A percentile compares a stretch with the other conserved stretches of the same genome.
Conservation (phyloP, 164 flowering plant genomes). For the Vitis rotundifolia region DNA sequence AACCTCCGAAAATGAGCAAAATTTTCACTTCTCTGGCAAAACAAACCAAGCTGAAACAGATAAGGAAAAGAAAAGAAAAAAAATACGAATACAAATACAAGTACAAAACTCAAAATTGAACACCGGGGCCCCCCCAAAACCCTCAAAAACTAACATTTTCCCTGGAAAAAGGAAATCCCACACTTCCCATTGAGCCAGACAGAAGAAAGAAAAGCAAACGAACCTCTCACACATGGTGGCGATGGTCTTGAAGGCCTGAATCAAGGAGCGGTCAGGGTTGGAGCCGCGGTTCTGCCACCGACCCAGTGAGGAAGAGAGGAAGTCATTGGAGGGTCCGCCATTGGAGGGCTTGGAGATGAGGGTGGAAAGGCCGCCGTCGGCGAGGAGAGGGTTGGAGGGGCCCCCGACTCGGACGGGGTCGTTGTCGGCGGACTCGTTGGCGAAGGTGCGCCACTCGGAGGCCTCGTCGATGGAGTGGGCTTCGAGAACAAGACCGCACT, state of each 20-base stretch:
- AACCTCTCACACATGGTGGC: slow-evolving; percentile 12
- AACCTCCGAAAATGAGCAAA: too few species aligned
- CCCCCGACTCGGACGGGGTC: slow-evolving; percentile 17
- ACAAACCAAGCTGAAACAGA: too few species aligned
- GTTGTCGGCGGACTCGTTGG: slow-evolving; percentile 5
- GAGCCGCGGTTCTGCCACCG: slow-evolving; percentile 11
- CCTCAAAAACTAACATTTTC: background rate
- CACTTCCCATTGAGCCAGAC: background rate
- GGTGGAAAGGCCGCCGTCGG: slow-evolving; percentile 2
- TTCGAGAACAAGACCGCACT: slow-evolving; percentile 17
- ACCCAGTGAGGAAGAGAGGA: background rate
- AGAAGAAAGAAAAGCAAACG: background rate
- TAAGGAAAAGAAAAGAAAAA: too few species aligned
- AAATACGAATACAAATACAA: too few species aligned
- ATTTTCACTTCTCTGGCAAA: too few species aligned
- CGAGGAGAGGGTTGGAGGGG: slow-evolving; percentile 5
- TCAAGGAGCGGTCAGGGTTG: slow-evolving; percentile 9
- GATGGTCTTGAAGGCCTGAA: slow-evolving; percentile 10
- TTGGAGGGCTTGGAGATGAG: background rate
- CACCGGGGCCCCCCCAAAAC: background rate
- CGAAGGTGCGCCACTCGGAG: slow-evolving; percentile 20
- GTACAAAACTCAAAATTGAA: too few species aligned
- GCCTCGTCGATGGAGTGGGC: slow-evolving; percentile 12
- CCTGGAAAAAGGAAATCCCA: background rate
- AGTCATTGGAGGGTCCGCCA: slow-evolving; percentile 1